Base-by-base conservation (phyloP, 2,329 filamentous ascomycete species). In the Aspergillus sojae region DNA sequence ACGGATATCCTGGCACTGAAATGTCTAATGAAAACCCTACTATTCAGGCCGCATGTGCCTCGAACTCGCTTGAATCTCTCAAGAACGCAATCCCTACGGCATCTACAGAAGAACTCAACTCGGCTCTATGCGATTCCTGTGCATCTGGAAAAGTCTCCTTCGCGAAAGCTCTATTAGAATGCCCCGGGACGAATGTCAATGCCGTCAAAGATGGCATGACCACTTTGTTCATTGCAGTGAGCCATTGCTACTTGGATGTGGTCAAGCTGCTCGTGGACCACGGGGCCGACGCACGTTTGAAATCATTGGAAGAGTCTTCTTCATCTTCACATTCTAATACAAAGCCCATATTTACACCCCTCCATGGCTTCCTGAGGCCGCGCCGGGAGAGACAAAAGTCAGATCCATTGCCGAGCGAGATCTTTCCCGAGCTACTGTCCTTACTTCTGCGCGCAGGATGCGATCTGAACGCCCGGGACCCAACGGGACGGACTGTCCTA, bases 381-480 rank as follows among this genome's bases (percentile, higher is more conserved):
- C 34, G 28, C 16, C 39, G 53, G 14, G 26, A 55, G 30, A 39
- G 53, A 43, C 21, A 41, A 16, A 14, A n/a, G 16, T 50, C n/a
- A 34, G n/a, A 32, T 11, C 19, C 43, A 16, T 16, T 39, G n/a
- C 45, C 45, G 16, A 34, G 23, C 14, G 43, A 43, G 41, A 4
- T 48, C 19, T 41, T 58, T 28, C 21, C 45, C 11, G 21, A 48
- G 21, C 11, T 48, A 6, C 45, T 48, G 12, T 28, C 45, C 16
- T 4, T 67, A 10, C 50, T 69, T 16, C 60, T 67, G 19, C 53
- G 63, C 3, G 62, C 65, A 12, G 66, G 63, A 11, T 65, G 65
- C 4, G 61, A 66, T 5, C 55, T 65, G 26, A 65, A 69, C 39
- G 62, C 64, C 23, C 56, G 21, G 2, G 43, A 45, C 12, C 52